A percentile compares a stretch with the other conserved stretches of the same genome.
Conservation (phyloP, 2,329 filamentous ascomycete genomes). For the Aspergillus tanneri region DNA sequence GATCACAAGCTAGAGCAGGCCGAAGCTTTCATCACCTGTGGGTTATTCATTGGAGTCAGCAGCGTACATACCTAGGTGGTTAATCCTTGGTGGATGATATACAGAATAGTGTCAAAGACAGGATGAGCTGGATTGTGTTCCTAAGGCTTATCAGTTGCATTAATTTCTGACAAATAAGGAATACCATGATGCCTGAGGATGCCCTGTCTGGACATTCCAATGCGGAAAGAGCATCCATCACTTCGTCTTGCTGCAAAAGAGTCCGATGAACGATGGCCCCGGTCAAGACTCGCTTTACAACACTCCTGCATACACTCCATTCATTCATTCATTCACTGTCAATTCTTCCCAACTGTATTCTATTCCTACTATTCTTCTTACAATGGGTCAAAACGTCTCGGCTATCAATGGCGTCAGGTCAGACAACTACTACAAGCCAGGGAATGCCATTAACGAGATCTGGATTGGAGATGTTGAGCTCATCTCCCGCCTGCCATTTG, state of each 20-base stretch:
- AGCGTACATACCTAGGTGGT: too few relatives aligned
- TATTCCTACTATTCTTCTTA: neutral
- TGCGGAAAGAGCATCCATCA: neutral
- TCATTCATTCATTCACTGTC: slow-evolving; percentile 1
- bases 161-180: too few relatives aligned
- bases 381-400: slow-evolving; percentile 39
- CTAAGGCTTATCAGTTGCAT: too few relatives aligned
- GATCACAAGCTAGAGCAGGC: too few relatives aligned
- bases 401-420: slow-evolving; percentile 36
- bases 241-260: too few relatives aligned
- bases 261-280: neutral
- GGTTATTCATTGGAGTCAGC: too few relatives aligned
- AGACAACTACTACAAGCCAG: slow-evolving; percentile 34
- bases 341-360: neutral
- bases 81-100: too few relatives aligned
- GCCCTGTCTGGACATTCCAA: neutral
- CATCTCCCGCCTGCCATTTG: slow-evolving; percentile 41
- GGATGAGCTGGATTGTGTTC: too few relatives aligned
- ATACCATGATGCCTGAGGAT: neutral
- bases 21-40: too few relatives aligned
- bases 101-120: too few relatives aligned
- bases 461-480: slow-evolving; percentile 39
- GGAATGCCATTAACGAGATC: slow-evolving; percentile 41
- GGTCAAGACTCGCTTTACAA: too few relatives aligned
- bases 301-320: neutral